A percentile compares a stretch with the other conserved stretches of the same genome.
Conservation (phyloP, 352 stramenopile genomes). For the Phytopythium sindhum region DNA sequence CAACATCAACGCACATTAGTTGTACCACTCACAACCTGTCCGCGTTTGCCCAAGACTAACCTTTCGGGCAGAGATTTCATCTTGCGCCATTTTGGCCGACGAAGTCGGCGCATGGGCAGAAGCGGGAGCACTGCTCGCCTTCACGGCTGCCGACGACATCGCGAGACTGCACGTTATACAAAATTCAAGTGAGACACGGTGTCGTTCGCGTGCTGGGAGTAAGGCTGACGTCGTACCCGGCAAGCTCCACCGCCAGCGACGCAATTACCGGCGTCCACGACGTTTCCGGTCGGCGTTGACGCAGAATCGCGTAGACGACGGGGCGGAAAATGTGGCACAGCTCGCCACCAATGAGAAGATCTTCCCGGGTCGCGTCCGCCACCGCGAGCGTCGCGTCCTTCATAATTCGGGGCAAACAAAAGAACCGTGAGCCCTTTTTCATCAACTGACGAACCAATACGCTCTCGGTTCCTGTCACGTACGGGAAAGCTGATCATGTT, state of each 20-base stretch:
- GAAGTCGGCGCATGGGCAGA: slow-evolving; percentile 10
- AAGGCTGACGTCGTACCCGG: slow-evolving; percentile 29
- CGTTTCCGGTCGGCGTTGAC: slow-evolving; percentile 42
- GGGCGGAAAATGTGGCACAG: slow-evolving; percentile 76
- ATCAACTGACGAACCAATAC: not conserved
- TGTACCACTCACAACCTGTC: not conserved
- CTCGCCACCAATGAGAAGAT: slow-evolving; percentile 60
- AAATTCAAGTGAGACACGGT: slow-evolving; percentile 6
- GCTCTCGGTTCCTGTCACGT: not conserved
- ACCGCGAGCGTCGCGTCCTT: slow-evolving; percentile 52
- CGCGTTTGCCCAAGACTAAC: slow-evolving; percentile 20
- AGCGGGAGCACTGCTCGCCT: slow-evolving; percentile 18
- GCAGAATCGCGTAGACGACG: slow-evolving; percentile 67
- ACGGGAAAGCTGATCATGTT: slow-evolving; percentile 65
- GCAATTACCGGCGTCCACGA: slow-evolving; percentile 62
- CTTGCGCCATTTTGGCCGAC: slow-evolving; percentile 34
- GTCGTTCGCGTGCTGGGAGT: not conserved
- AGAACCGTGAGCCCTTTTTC: not conserved
- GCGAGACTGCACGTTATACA: slow-evolving; percentile 31
- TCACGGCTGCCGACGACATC: slow-evolving; percentile 50
- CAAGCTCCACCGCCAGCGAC: slow-evolving; percentile 56
- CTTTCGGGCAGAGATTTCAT: slow-evolving; percentile 64
- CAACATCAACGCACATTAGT: not conserved
- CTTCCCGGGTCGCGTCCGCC: slow-evolving; percentile 27
- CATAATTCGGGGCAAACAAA: not conserved